These are phyloP conservation scores for Ceratonia siliqua DNA, from an alignment of 306 rosid species.

Conservation along the genomic window DNA sequence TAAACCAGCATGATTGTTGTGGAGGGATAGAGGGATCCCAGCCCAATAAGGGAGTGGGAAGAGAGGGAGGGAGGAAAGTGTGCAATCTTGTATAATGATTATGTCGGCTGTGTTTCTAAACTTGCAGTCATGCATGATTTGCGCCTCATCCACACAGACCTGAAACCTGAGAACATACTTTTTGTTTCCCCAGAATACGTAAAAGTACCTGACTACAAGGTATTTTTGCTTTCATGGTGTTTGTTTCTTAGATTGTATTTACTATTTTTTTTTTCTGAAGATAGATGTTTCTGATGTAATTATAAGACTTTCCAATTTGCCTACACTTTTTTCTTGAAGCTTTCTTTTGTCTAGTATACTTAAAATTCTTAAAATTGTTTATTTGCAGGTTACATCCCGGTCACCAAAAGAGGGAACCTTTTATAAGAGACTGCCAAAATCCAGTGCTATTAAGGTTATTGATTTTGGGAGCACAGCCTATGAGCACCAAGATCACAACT, in stretches of 20 bases:
- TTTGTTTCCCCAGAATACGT: slow-evolving; percentile 57
- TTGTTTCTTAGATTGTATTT: neutral
- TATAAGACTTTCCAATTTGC: neutral
- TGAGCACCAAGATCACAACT: slow-evolving; percentile 73
- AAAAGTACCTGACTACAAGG: slow-evolving; percentile 61
- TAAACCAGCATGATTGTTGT: neutral
- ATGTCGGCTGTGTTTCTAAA: slow-evolving; percentile 1
- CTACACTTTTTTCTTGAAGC: neutral
- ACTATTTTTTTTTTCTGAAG: neutral
- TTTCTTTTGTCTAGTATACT: neutral
- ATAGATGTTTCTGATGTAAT: neutral
- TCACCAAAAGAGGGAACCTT: slow-evolving; percentile 52
- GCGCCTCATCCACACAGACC: slow-evolving; percentile 63
- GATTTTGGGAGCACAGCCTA: slow-evolving; percentile 91
- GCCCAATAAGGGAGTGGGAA: neutral
- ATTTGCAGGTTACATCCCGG: slow-evolving; percentile 53
- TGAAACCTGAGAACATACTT: slow-evolving; percentile 74
- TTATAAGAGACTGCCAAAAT: slow-evolving; percentile 72
- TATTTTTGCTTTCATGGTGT: neutral
- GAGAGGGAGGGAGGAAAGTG: neutral
- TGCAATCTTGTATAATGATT: neutral
- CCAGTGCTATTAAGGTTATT: slow-evolving; percentile 79
- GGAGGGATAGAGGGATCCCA: slow-evolving; percentile 1
- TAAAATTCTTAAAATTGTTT: neutral
- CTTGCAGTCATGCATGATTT: slow-evolving; percentile 74